Evolutionary conservation across 495 filamentous ascomycete genomes (phyloP).

Genomic region (Tirmania nivea): DNA sequence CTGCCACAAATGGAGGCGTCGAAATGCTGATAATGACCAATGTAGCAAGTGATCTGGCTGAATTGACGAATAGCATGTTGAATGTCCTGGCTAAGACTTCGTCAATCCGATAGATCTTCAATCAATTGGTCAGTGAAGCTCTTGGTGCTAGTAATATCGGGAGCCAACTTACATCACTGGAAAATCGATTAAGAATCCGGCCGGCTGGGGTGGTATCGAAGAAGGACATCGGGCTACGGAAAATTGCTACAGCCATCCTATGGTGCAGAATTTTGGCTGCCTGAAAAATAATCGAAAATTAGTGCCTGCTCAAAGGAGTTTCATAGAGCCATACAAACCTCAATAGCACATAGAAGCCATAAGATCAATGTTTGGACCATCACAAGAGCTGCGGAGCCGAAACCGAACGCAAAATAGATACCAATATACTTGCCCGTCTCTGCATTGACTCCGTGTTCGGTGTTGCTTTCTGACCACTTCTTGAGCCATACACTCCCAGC

Average conservation of each 20-base stretch:
- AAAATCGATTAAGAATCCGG: constrained; percentile 90
- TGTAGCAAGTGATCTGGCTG: constrained; percentile 65
- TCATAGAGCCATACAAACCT: constrained; percentile 31
- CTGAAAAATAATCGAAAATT: constrained; percentile 19
- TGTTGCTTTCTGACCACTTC: constrained; percentile 66
- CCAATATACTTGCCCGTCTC: constrained; percentile 77
- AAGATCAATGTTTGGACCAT: constrained; percentile 85
- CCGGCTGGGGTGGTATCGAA: constrained; percentile 98
- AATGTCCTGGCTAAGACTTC: constrained; percentile 84
- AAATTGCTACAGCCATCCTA: constrained; percentile 93
- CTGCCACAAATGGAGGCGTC: constrained; percentile 57
- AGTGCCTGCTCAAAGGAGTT: constrained; percentile 3
- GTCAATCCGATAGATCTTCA: constrained; percentile 77
- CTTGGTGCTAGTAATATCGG: constrained; percentile 10
- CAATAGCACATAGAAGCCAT: constrained; percentile 98
- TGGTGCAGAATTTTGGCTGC: constrained; percentile 93
- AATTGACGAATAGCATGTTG: constrained; percentile 85
- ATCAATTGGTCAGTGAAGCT: constrained; percentile 8
- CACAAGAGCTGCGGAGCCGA: constrained; percentile 69
- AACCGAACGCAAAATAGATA: constrained; percentile 79
- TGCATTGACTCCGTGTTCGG: constrained; percentile 40
- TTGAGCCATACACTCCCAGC: constrained; percentile 83
- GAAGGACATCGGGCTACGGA: constrained; percentile 95
- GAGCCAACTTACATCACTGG: constrained; percentile 30
- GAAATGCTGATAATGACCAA: constrained; percentile 62